phyloP scores from a whole-genome alignment of 1,284 basidiomycete species.

The Phenoliferia sp. region DNA sequence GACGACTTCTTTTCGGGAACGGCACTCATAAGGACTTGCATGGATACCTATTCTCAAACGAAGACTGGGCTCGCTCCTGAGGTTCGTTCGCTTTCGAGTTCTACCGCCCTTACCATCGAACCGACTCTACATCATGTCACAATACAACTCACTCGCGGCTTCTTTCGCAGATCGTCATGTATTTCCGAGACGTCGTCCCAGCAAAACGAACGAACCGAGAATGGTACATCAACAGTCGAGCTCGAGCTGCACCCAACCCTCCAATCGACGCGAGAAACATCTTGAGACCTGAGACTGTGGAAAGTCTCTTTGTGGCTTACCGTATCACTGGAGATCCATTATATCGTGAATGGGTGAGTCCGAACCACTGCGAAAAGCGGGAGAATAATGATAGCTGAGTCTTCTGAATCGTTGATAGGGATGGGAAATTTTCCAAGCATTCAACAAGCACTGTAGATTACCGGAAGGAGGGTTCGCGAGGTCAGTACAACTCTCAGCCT shows the following conservation, averaged over 20 bases:
- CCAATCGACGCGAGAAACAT: conserved; percentile 85
- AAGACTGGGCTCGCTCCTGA: conserved; percentile 58
- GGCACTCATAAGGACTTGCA: conserved; percentile 76
- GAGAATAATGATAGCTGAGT: not conserved
- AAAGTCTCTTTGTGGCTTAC: conserved; percentile 83
- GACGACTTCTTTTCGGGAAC: conserved; percentile 78
- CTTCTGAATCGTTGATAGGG: conserved; percentile 50
- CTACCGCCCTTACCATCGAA: not conserved
- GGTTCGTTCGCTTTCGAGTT: conserved; percentile 31
- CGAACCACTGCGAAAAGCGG: too few relatives aligned
- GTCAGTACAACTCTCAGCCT: not conserved
- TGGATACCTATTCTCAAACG: conserved; percentile 73
- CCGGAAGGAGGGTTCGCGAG: conserved; percentile 72
- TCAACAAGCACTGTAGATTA: conserved; percentile 73
- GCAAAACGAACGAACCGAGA: conserved; percentile 44
- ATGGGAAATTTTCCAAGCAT: conserved; percentile 87
- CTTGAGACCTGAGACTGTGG: conserved; percentile 86
- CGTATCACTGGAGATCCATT: conserved; percentile 74
- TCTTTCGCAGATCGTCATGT: conserved; percentile 68
- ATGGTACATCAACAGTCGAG: conserved; percentile 73
- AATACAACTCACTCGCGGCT: too few relatives aligned
- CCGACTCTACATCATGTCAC: not conserved
- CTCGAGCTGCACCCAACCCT: conserved; percentile 36
- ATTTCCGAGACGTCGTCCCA: conserved; percentile 52
- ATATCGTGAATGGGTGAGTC: conserved; percentile 55